phyloP scores from a whole-genome alignment of 164 flowering plant species.

The grape (Vitis vinifera) region DNA sequence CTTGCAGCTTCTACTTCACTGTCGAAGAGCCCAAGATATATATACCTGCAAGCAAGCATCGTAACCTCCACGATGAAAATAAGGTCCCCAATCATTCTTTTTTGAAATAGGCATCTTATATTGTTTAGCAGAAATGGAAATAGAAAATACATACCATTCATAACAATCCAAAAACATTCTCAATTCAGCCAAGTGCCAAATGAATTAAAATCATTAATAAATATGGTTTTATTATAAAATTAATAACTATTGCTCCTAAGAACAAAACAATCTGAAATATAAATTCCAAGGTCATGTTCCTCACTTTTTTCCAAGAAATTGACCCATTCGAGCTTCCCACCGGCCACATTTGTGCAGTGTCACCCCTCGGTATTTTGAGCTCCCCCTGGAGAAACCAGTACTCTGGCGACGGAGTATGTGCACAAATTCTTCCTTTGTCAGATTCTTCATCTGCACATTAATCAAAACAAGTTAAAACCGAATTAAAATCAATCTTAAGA shows the following conservation, averaged over 20 bases:
- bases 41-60: slow-evolving; percentile 85
- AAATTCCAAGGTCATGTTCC: no score
- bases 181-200: slow-evolving; percentile 7
- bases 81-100: slow-evolving; percentile 22
- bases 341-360: slow-evolving; percentile 61
- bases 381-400: slow-evolving; percentile 92
- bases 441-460: slow-evolving; percentile 62
- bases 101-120: slow-evolving; percentile 22
- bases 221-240: no score
- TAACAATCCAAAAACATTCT: slow-evolving; percentile 10
- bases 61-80: slow-evolving; percentile 35
- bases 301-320: slow-evolving; percentile 62
- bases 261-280: background rate
- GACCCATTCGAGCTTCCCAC: slow-evolving; percentile 69
- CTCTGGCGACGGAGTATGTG: slow-evolving; percentile 94
- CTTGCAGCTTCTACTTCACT: slow-evolving; percentile 97
- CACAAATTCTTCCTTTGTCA: slow-evolving; percentile 90
- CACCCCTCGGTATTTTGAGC: slow-evolving; percentile 73
- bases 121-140: slow-evolving; percentile 14
- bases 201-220: no score
- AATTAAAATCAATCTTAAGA: background rate
- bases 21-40: slow-evolving; percentile 96
- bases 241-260: background rate
- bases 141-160: slow-evolving; percentile 11
- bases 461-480: background rate